Evolutionary conservation across 169 alveolate genomes (phyloP).

Genomic region (Pseudocohnilembus persalinus): DNA sequence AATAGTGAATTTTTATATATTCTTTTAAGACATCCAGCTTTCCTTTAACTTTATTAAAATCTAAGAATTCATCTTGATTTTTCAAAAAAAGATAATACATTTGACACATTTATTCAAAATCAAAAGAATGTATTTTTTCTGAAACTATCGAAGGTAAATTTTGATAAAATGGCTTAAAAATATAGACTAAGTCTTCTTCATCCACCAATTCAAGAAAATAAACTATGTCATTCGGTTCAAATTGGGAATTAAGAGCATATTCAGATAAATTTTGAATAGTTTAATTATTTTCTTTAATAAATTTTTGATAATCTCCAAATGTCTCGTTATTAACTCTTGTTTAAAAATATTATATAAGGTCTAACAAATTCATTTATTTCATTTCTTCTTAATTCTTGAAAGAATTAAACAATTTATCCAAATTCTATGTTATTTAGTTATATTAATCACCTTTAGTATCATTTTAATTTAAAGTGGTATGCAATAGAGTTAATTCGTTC

Average conservation of each 20-base stretch:
- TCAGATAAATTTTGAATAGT: background rate
- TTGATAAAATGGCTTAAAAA: too few species aligned
- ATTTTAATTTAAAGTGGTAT: too few species aligned
- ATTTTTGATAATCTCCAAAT: background rate
- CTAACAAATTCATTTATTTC: too few species aligned
- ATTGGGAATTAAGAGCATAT: background rate
- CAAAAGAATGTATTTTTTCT: background rate
- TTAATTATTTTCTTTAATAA: too few species aligned
- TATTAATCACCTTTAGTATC: too few species aligned
- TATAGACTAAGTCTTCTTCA: background rate
- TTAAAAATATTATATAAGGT: too few species aligned
- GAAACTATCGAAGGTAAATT: background rate
- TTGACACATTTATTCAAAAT: background rate
- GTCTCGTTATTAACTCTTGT: background rate
- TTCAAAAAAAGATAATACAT: too few species aligned
- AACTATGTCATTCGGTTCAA: background rate
- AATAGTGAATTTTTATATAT: background rate
- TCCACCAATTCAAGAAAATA: background rate
- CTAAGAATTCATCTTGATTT: background rate
- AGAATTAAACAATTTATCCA: too few species aligned
- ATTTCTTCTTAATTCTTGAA: too few species aligned
- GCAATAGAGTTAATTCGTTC: too few species aligned
- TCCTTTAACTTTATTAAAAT: background rate
- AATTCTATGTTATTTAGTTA: too few species aligned
- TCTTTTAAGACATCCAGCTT: background rate